Percentiles rank a stretch among this genome's conserved stretches.
phyloP scores from a whole-genome alignment of 345 rosid species.

The Rhodomyrtus tomentosa region DNA sequence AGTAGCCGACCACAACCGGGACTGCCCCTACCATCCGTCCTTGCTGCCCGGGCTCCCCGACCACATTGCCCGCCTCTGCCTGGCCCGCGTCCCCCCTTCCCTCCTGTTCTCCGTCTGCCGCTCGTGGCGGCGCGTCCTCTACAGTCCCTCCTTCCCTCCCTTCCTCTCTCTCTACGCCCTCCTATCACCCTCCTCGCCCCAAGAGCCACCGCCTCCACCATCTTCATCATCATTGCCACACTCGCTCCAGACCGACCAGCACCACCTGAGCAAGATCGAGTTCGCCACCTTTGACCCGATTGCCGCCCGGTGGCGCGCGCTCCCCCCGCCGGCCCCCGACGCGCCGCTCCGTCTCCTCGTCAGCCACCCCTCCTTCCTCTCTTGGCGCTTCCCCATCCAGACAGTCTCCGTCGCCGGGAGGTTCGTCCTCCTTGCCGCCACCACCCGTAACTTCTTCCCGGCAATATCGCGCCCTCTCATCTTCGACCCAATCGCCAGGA shows the following conservation, averaged over 20 bases:
- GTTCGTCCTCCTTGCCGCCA: conserved; percentile 34
- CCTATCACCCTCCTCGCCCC: conserved; percentile 9
- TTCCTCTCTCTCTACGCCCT: conserved; percentile 33
- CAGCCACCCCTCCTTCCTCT: conserved; percentile 38
- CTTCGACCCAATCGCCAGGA: conserved; percentile 18
- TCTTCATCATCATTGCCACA: not conserved
- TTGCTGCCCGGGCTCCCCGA: conserved; percentile 43
- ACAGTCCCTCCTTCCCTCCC: conserved; percentile 37
- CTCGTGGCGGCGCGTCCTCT: conserved; percentile 46
- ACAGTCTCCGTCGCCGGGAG: conserved; percentile 22
- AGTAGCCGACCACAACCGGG: not conserved
- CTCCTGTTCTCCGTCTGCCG: conserved; percentile 32
- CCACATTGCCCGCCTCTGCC: conserved; percentile 31
- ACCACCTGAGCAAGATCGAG: conserved; percentile 4
- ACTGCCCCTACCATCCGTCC: not conserved
- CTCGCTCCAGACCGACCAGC: not conserved
- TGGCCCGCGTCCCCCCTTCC: conserved; percentile 23
- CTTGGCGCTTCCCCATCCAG: conserved; percentile 32
- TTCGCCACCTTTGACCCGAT: conserved; percentile 32
- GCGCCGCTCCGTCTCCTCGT: conserved; percentile 27
- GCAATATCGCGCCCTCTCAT: conserved; percentile 32
- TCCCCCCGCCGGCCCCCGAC: conserved; percentile 27
- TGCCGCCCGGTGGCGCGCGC: conserved; percentile 22
- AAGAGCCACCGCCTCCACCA: not conserved
- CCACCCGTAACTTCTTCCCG: conserved; percentile 20